Percentiles rank a stretch among this genome's conserved stretches.
phyloP scores from a whole-genome alignment of 495 filamentous ascomycete species.

The Hyaloscypha bicolor region DNA sequence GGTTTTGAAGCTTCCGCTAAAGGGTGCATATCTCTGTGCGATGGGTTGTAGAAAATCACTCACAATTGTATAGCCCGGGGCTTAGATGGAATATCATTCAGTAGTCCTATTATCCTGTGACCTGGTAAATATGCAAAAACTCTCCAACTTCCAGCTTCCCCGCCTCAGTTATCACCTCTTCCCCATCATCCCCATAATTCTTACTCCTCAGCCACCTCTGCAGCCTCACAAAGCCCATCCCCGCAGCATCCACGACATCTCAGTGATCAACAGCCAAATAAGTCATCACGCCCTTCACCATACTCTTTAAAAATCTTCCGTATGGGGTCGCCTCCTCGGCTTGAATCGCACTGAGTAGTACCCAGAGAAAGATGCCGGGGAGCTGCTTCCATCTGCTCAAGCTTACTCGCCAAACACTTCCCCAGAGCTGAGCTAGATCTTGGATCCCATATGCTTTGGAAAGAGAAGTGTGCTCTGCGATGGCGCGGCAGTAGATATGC shows the following conservation, averaged over 20 bases:
- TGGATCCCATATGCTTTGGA: slow-evolving; percentile 18
- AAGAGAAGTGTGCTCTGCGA: slow-evolving; percentile 11
- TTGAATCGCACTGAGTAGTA: slow-evolving; percentile 21
- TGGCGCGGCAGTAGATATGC: slow-evolving; percentile 25
- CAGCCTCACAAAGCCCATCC: slow-evolving; percentile 18
- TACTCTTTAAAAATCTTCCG: slow-evolving; percentile 27
- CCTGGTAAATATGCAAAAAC: too few relatives aligned
- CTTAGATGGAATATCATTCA: too few relatives aligned
- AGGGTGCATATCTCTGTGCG: too few relatives aligned
- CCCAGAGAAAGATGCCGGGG: slow-evolving; percentile 26
- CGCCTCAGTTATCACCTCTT: too few relatives aligned
- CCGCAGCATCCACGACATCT: slow-evolving; percentile 18
- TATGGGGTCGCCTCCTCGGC: slow-evolving; percentile 24
- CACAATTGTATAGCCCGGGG: too few relatives aligned
- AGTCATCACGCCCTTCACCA: slow-evolving; percentile 24
- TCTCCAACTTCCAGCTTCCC: too few relatives aligned
- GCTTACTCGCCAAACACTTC: slow-evolving; percentile 23
- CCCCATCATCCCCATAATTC: too few relatives aligned
- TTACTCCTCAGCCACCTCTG: slow-evolving; percentile 28
- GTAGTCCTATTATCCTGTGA: too few relatives aligned
- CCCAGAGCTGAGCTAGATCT: slow-evolving; percentile 22
- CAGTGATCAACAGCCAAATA: slow-evolving; percentile 20
- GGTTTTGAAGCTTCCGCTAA: too few relatives aligned
- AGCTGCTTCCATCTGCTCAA: slow-evolving; percentile 28
- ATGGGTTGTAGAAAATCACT: too few relatives aligned